These are phyloP conservation scores for Aureobasidium sp. DNA, from an alignment of 2,329 filamentous ascomycete genomes.

Conservation along the genomic window DNA sequence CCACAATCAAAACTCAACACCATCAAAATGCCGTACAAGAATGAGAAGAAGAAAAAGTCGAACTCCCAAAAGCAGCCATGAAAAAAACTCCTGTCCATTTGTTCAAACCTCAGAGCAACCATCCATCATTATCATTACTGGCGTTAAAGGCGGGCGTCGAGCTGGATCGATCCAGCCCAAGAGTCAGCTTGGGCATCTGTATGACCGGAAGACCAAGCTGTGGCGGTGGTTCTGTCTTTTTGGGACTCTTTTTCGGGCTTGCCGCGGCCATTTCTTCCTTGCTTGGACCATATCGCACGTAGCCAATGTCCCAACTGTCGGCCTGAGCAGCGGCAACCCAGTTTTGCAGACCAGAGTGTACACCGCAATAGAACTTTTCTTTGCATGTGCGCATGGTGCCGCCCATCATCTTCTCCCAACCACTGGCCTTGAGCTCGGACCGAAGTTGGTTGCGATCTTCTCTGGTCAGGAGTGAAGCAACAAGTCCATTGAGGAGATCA, in stretches of 20 bases:
- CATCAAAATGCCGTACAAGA: conserved; percentile 8
- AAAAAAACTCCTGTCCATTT: neutral
- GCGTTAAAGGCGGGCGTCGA: conserved; percentile 7
- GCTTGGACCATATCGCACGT: conserved; percentile 69
- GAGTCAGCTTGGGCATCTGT: conserved; percentile 13
- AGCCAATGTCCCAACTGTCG: conserved; percentile 78
- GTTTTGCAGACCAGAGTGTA: conserved; percentile 80
- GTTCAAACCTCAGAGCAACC: conserved; percentile 16
- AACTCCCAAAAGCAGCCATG: neutral
- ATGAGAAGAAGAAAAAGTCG: neutral
- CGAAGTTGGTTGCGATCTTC: conserved; percentile 71
- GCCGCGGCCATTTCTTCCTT: conserved; percentile 35
- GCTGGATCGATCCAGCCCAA: conserved; percentile 16
- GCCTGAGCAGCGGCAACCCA: conserved; percentile 85
- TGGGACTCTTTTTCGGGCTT: conserved; percentile 33
- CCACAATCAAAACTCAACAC: neutral
- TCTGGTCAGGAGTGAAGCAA: conserved; percentile 67
- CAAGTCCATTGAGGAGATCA: conserved; percentile 83
- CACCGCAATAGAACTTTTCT: conserved; percentile 90
- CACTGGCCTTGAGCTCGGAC: conserved; percentile 70
- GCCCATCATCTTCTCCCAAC: conserved; percentile 87
- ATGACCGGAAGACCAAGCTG: conserved; percentile 16
- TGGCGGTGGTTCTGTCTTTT: conserved; percentile 17
- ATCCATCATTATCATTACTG: conserved; percentile 17
- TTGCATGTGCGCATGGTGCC: conserved; percentile 83